Percentiles rank a stretch among this genome's conserved stretches.
Evolutionary conservation across 1,139 yeast species (phyloP).

Genomic region (Suhomyces anneliseae): DNA sequence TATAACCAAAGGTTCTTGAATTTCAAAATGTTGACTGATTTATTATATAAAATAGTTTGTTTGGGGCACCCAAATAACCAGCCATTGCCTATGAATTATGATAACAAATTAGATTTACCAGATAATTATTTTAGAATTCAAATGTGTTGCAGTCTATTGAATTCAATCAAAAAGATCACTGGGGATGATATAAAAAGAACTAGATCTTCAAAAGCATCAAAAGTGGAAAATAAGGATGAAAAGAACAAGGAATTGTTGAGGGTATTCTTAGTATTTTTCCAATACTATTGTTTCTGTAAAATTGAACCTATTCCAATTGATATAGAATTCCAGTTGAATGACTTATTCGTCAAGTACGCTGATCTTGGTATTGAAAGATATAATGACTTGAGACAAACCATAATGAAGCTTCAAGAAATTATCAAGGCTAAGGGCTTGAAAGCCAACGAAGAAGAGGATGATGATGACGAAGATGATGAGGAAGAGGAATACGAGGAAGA

Average conservation of each 20-base stretch:
- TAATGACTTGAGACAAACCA: slow-evolving; percentile 42
- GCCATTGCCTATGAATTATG: slow-evolving; percentile 49
- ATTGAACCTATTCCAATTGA: slow-evolving; percentile 66
- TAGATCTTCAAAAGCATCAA: neutral
- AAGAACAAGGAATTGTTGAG: slow-evolving; percentile 31
- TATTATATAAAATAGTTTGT: slow-evolving; percentile 60
- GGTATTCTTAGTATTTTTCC: slow-evolving; percentile 61
- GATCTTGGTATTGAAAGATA: slow-evolving; percentile 35
- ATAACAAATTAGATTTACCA: slow-evolving; percentile 55
- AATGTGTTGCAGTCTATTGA: slow-evolving; percentile 40
- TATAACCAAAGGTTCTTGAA: slow-evolving; percentile 50
- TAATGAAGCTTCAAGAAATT: slow-evolving; percentile 33
- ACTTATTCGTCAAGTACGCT: slow-evolving; percentile 35
- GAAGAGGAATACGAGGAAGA: slow-evolving; percentile 12
- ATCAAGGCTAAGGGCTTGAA: slow-evolving; percentile 10
- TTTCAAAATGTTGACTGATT: slow-evolving; percentile 48
- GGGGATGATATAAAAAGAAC: neutral
- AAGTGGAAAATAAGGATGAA: slow-evolving; percentile 11
- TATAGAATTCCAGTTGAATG: slow-evolving; percentile 52
- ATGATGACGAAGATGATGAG: slow-evolving; percentile 10
- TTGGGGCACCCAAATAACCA: slow-evolving; percentile 68
- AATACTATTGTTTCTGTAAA: slow-evolving; percentile 72
- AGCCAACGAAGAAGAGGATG: slow-evolving; percentile 7
- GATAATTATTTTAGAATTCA: slow-evolving; percentile 74
- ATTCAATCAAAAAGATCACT: slow-evolving; percentile 13